Evolutionary conservation across 805 yeast genomes (phyloP), one percentile per base, ranked within the genome.

Genomic region (Lipomyces yamadae): DNA sequence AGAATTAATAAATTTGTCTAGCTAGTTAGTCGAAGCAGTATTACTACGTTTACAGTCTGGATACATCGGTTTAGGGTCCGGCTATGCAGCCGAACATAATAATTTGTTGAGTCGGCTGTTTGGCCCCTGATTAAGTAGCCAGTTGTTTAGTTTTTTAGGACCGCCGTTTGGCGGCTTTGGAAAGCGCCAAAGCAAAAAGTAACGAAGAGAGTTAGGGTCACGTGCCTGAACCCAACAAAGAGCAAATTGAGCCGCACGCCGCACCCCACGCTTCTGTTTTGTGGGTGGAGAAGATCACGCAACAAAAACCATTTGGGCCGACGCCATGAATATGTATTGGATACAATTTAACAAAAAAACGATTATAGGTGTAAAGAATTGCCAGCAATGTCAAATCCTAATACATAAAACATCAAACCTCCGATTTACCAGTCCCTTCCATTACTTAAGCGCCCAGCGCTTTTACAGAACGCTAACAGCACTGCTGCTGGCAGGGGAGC

Each of bases 401-500:
- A 42, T 42, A 15, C 48, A 42, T 42, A n/a, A 24, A 24, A 42
- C 18, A n/a, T 15, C 48, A 6, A 42, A 2, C 48, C 24, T 24
- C 24, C 24, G 24, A 42, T 24, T n/a, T 15, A 42, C n/a, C 48
- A 42, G 1, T 24, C 18, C 24, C 3, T 15, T 42, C 24, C 48
- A 15, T 42, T 7, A n/a, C 24, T 24, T 15, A 42, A 42, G 48
- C 48, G 48, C 48, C 48, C 48, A 15, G 48, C 55, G 48, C 55
- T 34, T 24, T 24, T 50, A 59, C 62, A 59, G 33, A 18, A 50
- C 62, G n/a, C 56, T 59, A 48, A 64, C 62, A 24, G 58, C 63
- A 15, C 64, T 48, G 45, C 61, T 56, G 50, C 61, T 39, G 37
- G 61, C 66, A 42, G 60, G 45, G 13, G 65, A 24, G 58, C 83